phyloP scores from a whole-genome alignment of 2,329 filamentous ascomycete species.

The Aureobasidium sp. region DNA sequence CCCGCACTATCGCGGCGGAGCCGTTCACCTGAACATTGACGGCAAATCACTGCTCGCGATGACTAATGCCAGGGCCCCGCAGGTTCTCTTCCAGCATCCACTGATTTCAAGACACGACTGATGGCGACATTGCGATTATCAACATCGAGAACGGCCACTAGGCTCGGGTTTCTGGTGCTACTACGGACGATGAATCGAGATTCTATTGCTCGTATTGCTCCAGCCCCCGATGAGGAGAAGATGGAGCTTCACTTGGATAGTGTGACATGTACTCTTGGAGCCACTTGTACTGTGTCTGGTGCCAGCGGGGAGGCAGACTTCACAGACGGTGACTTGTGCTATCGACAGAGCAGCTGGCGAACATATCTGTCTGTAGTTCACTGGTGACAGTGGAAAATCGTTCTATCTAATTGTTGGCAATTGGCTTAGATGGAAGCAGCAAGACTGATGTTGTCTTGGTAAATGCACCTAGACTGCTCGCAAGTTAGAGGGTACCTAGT shows the following conservation, averaged over 20 bases:
- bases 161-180: background rate
- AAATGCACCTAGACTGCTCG: too few species aligned
- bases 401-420: conserved; percentile 5
- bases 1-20: conserved; percentile 13
- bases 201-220: background rate
- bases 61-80: background rate
- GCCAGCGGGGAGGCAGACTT: background rate
- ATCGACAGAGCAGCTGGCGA: background rate
- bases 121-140: background rate
- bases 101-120: background rate
- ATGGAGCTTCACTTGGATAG: background rate
- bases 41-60: background rate
- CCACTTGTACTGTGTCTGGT: background rate
- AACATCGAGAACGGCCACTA: background rate
- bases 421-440: background rate
- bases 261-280: background rate
- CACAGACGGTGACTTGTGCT: background rate
- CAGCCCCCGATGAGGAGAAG: background rate
- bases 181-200: background rate
- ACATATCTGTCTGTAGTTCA: background rate
- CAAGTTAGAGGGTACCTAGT: too few species aligned
- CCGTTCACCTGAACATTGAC: background rate
- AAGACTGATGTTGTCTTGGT: too few species aligned
- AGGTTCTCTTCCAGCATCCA: background rate
- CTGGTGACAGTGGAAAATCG: background rate